Evolutionary conservation across 2,329 filamentous ascomycete species (phyloP), one percentile per base, ranked within the genome.

Genomic region (Hymenoscyphus scutula): DNA sequence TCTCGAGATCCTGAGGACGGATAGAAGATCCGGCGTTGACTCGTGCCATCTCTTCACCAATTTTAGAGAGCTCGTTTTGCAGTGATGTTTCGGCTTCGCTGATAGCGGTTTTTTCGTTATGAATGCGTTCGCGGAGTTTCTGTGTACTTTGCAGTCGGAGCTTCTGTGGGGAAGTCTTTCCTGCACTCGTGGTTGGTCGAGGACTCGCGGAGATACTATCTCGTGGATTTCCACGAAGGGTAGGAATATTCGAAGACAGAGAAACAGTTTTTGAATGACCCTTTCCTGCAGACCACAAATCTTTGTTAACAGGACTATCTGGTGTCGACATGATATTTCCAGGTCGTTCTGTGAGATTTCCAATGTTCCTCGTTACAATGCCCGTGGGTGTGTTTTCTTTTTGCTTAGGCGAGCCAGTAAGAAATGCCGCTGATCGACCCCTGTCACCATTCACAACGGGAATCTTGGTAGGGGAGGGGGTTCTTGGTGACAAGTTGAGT

Each of bases 81-180:
- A 97, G 77, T 3, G 83, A 83, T 2, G 83, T 81, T 65, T 93
- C 90, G 0, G 88, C 86, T 8, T 87, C 85, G 5, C 87, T 85
- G 17, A 93, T 85, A 0, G 88, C 84, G 61, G 84, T 86, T 75
- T 92, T 92, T 74, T 97, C 92, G 56, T 85, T 88, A 70, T 94
- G 89, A 0, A 97, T 81, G 37, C 94, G 88, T 77, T 97, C 93
- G 19, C 93, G 89, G 23, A 94, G 79, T 73, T 90, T 93, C 69
- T 89, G 89, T 0, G 88, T 82, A 15, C 85, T 89, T 65, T 91
- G 88, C 11, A 91, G 81, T 11, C 89, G 86, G 37, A 91, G 79
- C 68, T 86, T 74, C 58, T 72, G 72, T 5, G 73, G 73, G 2
- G 70, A 68, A 3, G 67, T 23, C 64, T 65, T 72, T 10, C 61